These are phyloP conservation scores for Alnus rubra DNA, from an alignment of 306 rosid species.

Conservation along the genomic window DNA sequence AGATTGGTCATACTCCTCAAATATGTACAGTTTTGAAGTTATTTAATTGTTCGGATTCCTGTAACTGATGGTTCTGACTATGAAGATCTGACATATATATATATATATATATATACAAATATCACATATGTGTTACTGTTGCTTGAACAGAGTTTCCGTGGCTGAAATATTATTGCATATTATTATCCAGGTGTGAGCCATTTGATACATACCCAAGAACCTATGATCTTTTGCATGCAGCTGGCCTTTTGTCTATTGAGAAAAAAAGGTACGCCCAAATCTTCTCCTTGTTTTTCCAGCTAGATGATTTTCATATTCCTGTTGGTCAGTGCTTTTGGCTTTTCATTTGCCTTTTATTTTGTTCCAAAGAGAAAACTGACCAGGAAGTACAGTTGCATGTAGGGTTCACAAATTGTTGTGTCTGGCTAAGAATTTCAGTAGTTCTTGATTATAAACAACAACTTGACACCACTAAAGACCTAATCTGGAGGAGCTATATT, in stretches of 20 bases:
- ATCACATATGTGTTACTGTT: not conserved
- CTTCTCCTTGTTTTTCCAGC: slow-evolving; percentile 8
- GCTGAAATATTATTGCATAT: slow-evolving; percentile 7
- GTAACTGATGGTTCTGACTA: not conserved
- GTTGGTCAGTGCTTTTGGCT: not conserved
- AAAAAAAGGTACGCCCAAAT: slow-evolving; percentile 67
- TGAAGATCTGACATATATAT: not conserved
- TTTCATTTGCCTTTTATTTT: not conserved
- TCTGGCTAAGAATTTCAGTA: slow-evolving; percentile 1
- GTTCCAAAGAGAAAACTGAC: slow-evolving; percentile 4
- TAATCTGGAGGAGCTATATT: not conserved
- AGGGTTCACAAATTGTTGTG: not conserved
- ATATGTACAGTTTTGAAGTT: not conserved
- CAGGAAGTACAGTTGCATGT: not conserved
- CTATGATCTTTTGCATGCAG: slow-evolving; percentile 88
- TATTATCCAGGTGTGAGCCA: slow-evolving; percentile 80
- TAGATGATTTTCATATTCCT: slow-evolving; percentile 12
- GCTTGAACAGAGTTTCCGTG: not conserved
- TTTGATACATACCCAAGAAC: slow-evolving; percentile 98
- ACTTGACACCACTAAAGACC: not conserved
- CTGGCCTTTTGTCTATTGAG: slow-evolving; percentile 75
- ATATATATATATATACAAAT: not conserved
- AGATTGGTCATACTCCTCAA: not conserved
- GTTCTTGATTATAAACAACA: not conserved
- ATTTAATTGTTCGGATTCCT: not conserved